Evolutionary conservation across 2,329 filamentous ascomycete genomes (phyloP), one percentile per base, ranked within the genome.

Genomic region (Didymella glomerata): DNA sequence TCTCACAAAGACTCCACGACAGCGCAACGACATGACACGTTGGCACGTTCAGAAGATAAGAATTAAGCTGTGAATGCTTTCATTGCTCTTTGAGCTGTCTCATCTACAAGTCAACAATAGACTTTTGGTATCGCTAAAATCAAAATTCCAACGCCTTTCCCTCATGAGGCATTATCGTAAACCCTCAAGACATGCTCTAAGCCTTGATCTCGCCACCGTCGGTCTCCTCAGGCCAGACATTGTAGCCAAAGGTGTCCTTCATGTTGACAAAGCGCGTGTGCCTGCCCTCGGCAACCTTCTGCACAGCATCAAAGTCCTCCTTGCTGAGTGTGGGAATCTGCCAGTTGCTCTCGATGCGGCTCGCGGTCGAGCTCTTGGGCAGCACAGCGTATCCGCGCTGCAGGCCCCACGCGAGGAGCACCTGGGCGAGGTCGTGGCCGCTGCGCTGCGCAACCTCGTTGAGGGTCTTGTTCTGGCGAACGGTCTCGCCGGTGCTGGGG

Each of bases 341-440:
- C 70, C 88, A 85, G 79, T 92, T 92, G 79, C 86, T 89, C 57
- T 74, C 69, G 44, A 79, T 79, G 25, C 77, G 68, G 64, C 68
- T 71, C 8, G 76, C 74, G 13, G 76, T 78, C 13, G 77, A 78
- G 66, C 76, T 79, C 72, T 79, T 79, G 18, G 77, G 77, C 53
- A 79, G 67, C 4, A 79, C 72, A 13, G 70, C 74, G 54, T 74
- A 78, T n/a, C 76, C 89, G 78, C 91, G 92, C 79, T 95, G 89
- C 76, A 96, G 77, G 64, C 90, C 91, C 86, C 92, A 97, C 55
- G 92, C 85, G 49, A 97, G 79, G 72, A 97, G 76, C n/a, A 96
- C 81, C 81, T 97, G 93, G 1, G 91, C 90, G 60, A 90, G 87
- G 10, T 87, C 86, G 80, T 91, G 91, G 63, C 83, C 84, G 74